Evolutionary conservation across 2,329 filamentous ascomycete genomes (phyloP).

Genomic region (Colletotrichum phormii): DNA sequence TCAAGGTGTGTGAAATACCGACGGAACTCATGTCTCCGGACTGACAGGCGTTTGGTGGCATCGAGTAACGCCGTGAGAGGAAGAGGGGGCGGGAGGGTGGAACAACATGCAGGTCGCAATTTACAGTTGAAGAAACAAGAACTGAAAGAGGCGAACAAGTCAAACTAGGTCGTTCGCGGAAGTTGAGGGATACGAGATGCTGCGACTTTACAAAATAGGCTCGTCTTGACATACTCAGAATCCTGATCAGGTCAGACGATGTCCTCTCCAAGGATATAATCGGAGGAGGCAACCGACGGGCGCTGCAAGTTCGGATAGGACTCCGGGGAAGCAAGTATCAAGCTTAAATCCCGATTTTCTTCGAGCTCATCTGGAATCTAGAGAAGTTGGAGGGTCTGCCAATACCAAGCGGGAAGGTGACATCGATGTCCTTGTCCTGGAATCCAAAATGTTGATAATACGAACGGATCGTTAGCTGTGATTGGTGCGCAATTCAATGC

Average conservation of each 20-base stretch:
- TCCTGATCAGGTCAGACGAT: not conserved
- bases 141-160: not conserved
- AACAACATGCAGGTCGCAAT: not conserved
- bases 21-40: not conserved
- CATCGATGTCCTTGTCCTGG: not conserved
- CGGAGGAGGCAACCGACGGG: not conserved
- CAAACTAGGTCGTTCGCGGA: not conserved
- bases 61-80: not conserved
- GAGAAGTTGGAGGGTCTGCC: too few species aligned
- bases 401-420: conserved; percentile 12
- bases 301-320: conserved; percentile 5
- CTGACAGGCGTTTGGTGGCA: conserved; percentile 16
- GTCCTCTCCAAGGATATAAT: not conserved
- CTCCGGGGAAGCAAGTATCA: not conserved
- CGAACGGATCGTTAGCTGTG: not conserved
- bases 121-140: not conserved
- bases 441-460: too few species aligned
- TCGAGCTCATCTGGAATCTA: too few species aligned
- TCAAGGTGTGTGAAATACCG: too few species aligned
- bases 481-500: conserved; percentile 11
- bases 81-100: not conserved
- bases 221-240: not conserved
- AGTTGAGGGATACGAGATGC: not conserved
- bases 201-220: not conserved
- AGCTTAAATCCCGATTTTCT: too few species aligned